A percentile compares a stretch with the other conserved stretches of the same genome.
Evolutionary conservation across 106 monocot genomes (phyloP).

Genomic region (Acorus calamus): DNA sequence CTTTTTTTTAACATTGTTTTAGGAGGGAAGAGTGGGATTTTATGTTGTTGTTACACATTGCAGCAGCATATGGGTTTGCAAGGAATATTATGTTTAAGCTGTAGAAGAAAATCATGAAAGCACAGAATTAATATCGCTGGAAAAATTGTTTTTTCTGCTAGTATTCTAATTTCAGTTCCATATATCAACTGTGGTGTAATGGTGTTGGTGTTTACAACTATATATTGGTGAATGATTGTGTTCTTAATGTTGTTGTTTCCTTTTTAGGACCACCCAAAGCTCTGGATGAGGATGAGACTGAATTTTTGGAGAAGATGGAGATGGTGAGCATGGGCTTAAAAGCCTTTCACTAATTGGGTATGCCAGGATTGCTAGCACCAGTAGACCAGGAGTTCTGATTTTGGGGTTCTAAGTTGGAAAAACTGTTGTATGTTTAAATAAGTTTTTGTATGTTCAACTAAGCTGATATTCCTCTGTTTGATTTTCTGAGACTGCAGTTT

Average conservation of each 20-base stretch:
- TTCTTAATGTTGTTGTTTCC: constrained; percentile 7
- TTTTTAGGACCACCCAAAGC: constrained; percentile 93
- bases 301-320: constrained; percentile 83
- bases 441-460: background rate
- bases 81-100: too few relatives aligned
- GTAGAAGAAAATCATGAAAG: too few relatives aligned
- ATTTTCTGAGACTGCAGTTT: too few relatives aligned
- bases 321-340: constrained; percentile 50
- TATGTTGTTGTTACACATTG: too few relatives aligned
- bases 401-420: background rate
- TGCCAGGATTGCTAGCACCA: background rate
- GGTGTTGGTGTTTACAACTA: background rate
- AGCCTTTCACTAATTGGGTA: constrained; percentile 15
- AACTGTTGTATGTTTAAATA: background rate
- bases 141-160: too few relatives aligned
- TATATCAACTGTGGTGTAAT: background rate
- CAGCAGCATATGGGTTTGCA: too few relatives aligned
- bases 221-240: background rate
- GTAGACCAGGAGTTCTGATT: background rate
- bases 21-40: too few relatives aligned
- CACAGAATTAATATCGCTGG: too few relatives aligned
- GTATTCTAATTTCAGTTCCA: too few relatives aligned
- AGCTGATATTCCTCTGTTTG: too few relatives aligned
- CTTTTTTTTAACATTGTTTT: too few relatives aligned
- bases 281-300: constrained; percentile 91